Evolutionary conservation across 257 asterid species (phyloP).

Genomic region (Ehretia macrophylla): DNA sequence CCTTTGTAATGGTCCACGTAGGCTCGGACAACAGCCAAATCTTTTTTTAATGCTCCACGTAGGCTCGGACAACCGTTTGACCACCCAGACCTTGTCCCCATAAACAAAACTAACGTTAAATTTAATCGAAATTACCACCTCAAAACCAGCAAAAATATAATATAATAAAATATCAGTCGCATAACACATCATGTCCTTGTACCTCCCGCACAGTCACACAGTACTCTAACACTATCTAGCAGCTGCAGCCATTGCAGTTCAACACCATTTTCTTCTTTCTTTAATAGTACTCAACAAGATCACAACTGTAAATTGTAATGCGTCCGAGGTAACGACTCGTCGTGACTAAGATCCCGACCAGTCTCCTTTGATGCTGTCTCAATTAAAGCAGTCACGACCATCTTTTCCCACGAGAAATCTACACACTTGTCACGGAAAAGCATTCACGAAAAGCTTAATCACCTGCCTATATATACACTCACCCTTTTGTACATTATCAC

Average conservation of each 20-base stretch:
- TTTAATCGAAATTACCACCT: neutral
- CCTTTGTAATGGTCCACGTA: neutral
- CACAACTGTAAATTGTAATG: no score
- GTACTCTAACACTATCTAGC: conserved; percentile 1
- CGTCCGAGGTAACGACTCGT: no score
- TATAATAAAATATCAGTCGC: conserved; percentile 6
- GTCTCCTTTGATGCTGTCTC: conserved; percentile 42
- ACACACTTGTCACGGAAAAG: conserved; percentile 28
- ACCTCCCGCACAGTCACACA: conserved; percentile 15
- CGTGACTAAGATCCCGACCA: no score
- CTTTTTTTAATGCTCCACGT: conserved; percentile 30
- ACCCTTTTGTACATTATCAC: conserved; percentile 1
- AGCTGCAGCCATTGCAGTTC: conserved; percentile 24
- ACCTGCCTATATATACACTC: conserved; percentile 29
- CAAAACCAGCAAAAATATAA: neutral
- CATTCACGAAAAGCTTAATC: conserved; percentile 9
- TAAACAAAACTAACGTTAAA: conserved; percentile 21
- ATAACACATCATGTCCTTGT: conserved; percentile 19
- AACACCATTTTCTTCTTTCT: conserved; percentile 13
- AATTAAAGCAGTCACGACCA: conserved; percentile 46
- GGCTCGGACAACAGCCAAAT: conserved; percentile 23
- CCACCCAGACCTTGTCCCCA: conserved; percentile 20
- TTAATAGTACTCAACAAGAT: no score
- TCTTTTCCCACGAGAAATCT: conserved; percentile 9
- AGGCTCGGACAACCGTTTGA: conserved; percentile 76